These are phyloP conservation scores for Termitomyces sp. DNA, from an alignment of 768 basidiomycete species.

Conservation along the genomic window DNA sequence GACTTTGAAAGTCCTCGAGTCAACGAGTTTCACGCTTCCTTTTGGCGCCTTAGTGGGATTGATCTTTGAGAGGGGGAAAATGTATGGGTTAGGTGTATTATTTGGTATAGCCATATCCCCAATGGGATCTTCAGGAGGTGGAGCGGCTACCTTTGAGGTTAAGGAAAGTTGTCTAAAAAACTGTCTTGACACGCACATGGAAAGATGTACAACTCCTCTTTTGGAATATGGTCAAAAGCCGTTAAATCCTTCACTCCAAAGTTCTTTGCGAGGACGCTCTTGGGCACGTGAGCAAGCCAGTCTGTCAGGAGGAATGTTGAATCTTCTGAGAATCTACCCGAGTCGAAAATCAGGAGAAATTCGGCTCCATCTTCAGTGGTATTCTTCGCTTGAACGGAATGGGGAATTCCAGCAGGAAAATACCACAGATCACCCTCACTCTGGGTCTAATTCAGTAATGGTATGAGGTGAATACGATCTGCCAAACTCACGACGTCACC, in stretches of 20 bases:
- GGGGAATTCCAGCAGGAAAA: conserved; percentile 52
- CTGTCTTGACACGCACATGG: conserved; percentile 19
- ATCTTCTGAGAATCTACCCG: conserved; percentile 47
- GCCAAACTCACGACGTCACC: conserved; percentile 41
- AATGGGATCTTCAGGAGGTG: conserved; percentile 34
- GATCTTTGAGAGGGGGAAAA: conserved; percentile 48
- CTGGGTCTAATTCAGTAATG: conserved; percentile 1
- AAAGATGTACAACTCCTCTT: conserved; percentile 49
- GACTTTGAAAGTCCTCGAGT: conserved; percentile 47
- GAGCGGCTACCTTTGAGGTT: conserved; percentile 23
- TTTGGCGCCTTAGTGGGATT: conserved; percentile 37
- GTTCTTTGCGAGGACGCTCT: conserved; percentile 52
- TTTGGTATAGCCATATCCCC: conserved; percentile 43
- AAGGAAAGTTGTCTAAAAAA: not conserved
- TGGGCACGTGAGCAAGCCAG: conserved; percentile 59
- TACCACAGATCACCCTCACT: conserved; percentile 47
- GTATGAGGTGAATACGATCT: not conserved
- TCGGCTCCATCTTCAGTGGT: conserved; percentile 41
- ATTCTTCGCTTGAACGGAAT: conserved; percentile 49
- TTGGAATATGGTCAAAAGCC: conserved; percentile 50
- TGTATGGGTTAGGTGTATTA: conserved; percentile 43
- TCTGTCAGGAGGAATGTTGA: conserved; percentile 57
- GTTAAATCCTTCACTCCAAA: conserved; percentile 38
- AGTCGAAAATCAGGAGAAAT: conserved; percentile 44
- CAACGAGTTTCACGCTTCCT: conserved; percentile 56